Base-by-base conservation (phyloP, 768 basidiomycete species). In the Mycena crocata region DNA sequence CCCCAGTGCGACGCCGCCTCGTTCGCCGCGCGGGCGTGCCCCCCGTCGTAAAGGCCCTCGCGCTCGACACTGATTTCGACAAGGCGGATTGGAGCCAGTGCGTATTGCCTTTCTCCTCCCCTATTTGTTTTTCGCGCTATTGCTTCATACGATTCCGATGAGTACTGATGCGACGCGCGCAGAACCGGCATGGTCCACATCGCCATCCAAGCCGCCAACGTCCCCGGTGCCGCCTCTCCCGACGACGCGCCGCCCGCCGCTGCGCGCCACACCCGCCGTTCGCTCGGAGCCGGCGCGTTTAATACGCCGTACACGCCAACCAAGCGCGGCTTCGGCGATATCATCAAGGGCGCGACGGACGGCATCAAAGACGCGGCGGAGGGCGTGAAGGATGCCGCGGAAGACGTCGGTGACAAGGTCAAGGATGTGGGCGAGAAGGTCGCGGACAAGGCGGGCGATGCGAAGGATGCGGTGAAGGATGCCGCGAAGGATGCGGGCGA, bases 171-270 rank as follows among this genome's bases (percentile, higher is more conserved):
- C n/a, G n/a, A n/a, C n/a, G n/a, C n/a, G n/a, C n/a, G n/a, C 48
- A 68, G 55, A n/a, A 58, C 35, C 21, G 67, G 67, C 21, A 19
- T 31, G 21, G 62, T 68, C 10, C 52, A 68, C 35, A 51, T 68
- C 40, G 67, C 67, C 32, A 59, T 68, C 44, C 48, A 59, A 23
- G 62, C 42, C 13, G 61, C 62, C 8, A 68, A 68, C 34, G 57
- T 68, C 34, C 62, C 61, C 19, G 67, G 62, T 15, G 35, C 52
- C 21, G 34, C 50, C 14, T 49, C n/a, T 5, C 23, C 21, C 32
- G 35, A 40, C 24, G 12, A 28, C 17, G 17, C 30, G 2, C 54
- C 58, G 12, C 24, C 15, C 51, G 49, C 26, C 39, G 54, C 21
- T 48, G n/a, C 60, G 12, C 60, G 24, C 50, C 50, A 34, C 32